A percentile compares a stretch with the other conserved stretches of the same genome.
These are phyloP conservation scores for Panus rudis DNA, from an alignment of 768 basidiomycete species.

Conservation along the genomic window DNA sequence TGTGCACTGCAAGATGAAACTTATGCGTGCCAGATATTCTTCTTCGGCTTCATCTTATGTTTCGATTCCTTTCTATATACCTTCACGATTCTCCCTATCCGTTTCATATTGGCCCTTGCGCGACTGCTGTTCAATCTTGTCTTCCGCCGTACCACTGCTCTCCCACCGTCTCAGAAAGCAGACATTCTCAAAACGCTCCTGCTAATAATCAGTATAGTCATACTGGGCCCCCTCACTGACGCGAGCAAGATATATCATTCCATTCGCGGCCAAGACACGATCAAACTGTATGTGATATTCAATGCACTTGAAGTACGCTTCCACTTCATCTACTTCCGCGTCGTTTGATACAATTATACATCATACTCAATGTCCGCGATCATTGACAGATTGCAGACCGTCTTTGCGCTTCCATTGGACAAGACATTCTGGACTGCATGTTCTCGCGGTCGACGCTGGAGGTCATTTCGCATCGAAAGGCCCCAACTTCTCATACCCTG, in stretches of 20 bases:
- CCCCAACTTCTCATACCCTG: conserved; percentile 58
- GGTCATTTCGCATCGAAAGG: conserved; percentile 55
- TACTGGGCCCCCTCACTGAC: conserved; percentile 81
- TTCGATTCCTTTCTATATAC: conserved; percentile 96
- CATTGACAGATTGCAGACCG: conserved; percentile 80
- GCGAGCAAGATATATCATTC: conserved; percentile 97
- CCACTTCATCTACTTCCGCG: background rate
- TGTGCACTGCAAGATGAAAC: background rate
- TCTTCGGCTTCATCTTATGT: conserved; percentile 90
- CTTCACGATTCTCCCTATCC: conserved; percentile 95
- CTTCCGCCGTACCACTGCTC: conserved; percentile 38
- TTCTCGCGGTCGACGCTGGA: conserved; percentile 90
- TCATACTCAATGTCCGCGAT: background rate
- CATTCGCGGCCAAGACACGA: conserved; percentile 96
- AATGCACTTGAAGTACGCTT: conserved; percentile 87
- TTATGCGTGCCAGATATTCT: conserved; percentile 55
- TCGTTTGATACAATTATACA: background rate
- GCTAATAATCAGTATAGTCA: conserved; percentile 62
- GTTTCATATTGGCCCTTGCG: conserved; percentile 60
- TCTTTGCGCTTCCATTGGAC: conserved; percentile 92
- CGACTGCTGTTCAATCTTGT: conserved; percentile 47
- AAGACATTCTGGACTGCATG: conserved; percentile 93
- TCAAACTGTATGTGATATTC: conserved; percentile 98
- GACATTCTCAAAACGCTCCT: conserved; percentile 82
- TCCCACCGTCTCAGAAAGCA: conserved; percentile 87